Evolutionary conservation across 2,329 filamentous ascomycete species (phyloP), one percentile per base, ranked within the genome.

Genomic region (Paraphoma chrysanthemicola): DNA sequence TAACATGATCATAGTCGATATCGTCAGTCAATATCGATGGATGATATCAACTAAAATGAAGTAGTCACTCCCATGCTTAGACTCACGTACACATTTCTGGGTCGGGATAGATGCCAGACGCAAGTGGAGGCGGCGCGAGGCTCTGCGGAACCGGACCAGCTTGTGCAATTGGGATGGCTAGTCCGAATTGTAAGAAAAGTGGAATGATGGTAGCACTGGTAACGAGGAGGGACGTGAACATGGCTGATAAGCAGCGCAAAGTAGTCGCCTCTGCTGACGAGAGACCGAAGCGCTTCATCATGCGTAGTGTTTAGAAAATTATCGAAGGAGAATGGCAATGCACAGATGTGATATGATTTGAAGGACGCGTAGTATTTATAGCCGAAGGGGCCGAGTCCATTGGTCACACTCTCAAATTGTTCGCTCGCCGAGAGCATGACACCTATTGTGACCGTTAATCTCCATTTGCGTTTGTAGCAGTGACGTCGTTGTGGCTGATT

Each of bases 11-110:
- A 23, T 23, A 23, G 23, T 23, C 23, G 2, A 23, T 23, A 23
- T 23, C 23, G 2, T 23, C 23, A 23, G 23, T 23, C 23, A 23
- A 23, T 23, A 23, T 23, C 23, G 23, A 23, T 5, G 2, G 23
- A 23, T 23, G 23, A 23, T 23, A 23, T 23, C 23, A 23, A 23
- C 23, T 23, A 23, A 23, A 5, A 23, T 23, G 23, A 23, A 23
- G 5, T 23, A 23, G 23, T 23, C 23, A 23, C 23, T 23, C 5
- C 23, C 3, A 23, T 23, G 23, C 23, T 23, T 23, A 23, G 23
- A 23, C 23, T 5, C 23, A 23, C 23, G 23, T 23, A 23, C 77
- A 80, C 14, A 62, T 48, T n/a, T 73, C 64, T n/a, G 78, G 77
- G 29, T 74, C 33, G 49, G 38, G n/a, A 44, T 12, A 60, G 14